These are phyloP conservation scores for Austropuccinia psidii DNA, from an alignment of 1,284 basidiomycete species.

Conservation along the genomic window DNA sequence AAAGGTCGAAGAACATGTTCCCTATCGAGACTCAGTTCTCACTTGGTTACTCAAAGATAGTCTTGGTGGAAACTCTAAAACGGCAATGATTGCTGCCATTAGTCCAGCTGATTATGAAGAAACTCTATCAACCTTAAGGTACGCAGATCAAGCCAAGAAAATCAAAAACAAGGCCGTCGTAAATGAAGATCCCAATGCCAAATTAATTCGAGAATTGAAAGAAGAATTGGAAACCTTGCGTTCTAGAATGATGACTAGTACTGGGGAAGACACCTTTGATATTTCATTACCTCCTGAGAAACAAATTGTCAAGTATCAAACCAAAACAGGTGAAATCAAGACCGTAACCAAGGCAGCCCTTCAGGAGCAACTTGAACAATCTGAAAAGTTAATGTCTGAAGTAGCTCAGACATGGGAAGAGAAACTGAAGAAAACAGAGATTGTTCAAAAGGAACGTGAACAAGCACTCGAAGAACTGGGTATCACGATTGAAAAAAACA, in stretches of 20 bases:
- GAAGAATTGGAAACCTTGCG: constrained; percentile 72
- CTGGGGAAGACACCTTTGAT: constrained; percentile 68
- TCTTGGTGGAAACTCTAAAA: constrained; percentile 47
- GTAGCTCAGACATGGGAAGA: constrained; percentile 98
- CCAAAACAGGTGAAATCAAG: constrained; percentile 86
- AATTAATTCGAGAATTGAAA: constrained; percentile 93
- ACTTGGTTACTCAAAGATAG: constrained; percentile 59
- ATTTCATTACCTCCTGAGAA: constrained; percentile 81
- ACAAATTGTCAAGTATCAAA: constrained; percentile 90
- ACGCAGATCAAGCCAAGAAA: constrained; percentile 95
- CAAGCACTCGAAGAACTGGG: constrained; percentile 94
- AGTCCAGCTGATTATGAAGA: constrained; percentile 97
- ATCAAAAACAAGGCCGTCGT: constrained; percentile 99
- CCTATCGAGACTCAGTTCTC: constrained; percentile 19
- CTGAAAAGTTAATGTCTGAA: constrained; percentile 93
- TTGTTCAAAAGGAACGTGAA: constrained; percentile 91
- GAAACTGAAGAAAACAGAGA: constrained; percentile 83
- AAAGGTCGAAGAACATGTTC: constrained; percentile 66
- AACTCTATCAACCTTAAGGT: constrained; percentile 85
- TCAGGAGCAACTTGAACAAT: constrained; percentile 90
- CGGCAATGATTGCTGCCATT: constrained; percentile 75
- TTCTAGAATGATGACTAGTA: constrained; percentile 40
- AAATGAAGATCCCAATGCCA: constrained; percentile 98
- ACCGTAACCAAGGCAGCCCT: constrained; percentile 93
- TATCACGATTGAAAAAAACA: constrained; percentile 92